phyloP scores from a whole-genome alignment of 2,329 filamentous ascomycete genomes.

The Exutisphaerella laricina region DNA sequence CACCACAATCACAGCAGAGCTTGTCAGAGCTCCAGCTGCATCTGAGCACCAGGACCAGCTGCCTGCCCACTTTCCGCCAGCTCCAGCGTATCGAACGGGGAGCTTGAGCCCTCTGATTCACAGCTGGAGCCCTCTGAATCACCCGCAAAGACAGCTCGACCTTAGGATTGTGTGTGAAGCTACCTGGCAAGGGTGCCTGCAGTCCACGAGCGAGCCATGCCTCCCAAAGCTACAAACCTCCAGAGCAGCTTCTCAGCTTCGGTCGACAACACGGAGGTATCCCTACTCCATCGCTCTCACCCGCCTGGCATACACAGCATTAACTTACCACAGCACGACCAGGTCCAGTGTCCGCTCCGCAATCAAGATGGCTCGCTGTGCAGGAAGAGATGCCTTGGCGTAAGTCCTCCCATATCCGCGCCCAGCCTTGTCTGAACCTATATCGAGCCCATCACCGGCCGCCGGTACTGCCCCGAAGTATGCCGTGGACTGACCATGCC shows the following conservation, averaged over 20 bases:
- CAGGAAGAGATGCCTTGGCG: slow-evolving; percentile 94
- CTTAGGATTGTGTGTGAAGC: no score
- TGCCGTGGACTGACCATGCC: slow-evolving; percentile 29
- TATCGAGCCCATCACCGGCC: background rate
- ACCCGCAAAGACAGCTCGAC: no score
- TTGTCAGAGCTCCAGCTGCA: no score
- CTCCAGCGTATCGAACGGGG: no score
- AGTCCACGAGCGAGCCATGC: slow-evolving; percentile 53
- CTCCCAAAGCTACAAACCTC: slow-evolving; percentile 53
- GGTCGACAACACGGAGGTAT: slow-evolving; percentile 9
- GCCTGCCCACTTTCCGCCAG: no score
- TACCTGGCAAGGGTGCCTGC: slow-evolving; percentile 5
- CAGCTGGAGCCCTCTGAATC: no score
- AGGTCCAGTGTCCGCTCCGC: slow-evolving; percentile 91
- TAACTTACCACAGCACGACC: slow-evolving; percentile 32
- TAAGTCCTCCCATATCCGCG: slow-evolving; percentile 55
- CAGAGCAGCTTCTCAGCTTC: slow-evolving; percentile 9
- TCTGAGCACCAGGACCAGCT: no score
- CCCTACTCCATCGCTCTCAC: no score
- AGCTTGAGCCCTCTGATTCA: no score
- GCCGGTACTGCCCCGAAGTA: slow-evolving; percentile 17
- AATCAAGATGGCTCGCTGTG: slow-evolving; percentile 97
- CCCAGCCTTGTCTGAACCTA: slow-evolving; percentile 1
- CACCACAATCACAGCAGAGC: no score
- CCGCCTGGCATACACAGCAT: slow-evolving; percentile 37